Evolutionary conservation across 257 asterid species (phyloP).

Genomic region (Solanum peruvianum): DNA sequence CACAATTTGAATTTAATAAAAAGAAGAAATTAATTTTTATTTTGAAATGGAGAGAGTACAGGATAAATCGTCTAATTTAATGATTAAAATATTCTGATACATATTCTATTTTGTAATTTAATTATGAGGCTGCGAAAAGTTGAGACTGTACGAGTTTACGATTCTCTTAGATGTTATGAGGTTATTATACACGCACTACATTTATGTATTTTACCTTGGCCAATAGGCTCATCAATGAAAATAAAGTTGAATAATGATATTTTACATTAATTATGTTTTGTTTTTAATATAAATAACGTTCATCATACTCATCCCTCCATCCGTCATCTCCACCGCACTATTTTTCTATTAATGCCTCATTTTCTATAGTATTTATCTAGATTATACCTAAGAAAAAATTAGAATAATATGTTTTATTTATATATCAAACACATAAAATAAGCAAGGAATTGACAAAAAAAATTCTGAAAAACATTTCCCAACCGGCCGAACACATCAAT

Average conservation of each 20-base stretch:
- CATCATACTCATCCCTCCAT: background rate
- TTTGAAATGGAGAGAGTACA: background rate
- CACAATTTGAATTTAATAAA: no score
- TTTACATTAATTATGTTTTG: background rate
- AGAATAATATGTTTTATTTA: background rate
- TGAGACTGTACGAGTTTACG: background rate
- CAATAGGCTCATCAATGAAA: background rate
- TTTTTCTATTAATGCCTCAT: fast-evolving
- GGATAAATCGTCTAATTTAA: background rate
- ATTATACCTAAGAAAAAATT: background rate
- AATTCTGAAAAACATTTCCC: background rate
- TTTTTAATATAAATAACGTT: background rate
- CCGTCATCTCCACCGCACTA: background rate
- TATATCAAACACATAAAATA: background rate
- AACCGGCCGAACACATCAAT: background rate
- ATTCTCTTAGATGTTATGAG: background rate
- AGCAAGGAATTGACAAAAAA: background rate
- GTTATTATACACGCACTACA: background rate
- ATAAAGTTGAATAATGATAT: background rate
- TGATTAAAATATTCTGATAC: background rate
- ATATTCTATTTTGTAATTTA: background rate
- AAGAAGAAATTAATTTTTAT: no score
- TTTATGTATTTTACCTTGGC: background rate
- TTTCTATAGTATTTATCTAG: background rate
- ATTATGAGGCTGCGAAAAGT: background rate